Evolutionary conservation across 2,329 filamentous ascomycete genomes (phyloP), one percentile per base, ranked within the genome.

Genomic region (Chaetomiaceae sp.): DNA sequence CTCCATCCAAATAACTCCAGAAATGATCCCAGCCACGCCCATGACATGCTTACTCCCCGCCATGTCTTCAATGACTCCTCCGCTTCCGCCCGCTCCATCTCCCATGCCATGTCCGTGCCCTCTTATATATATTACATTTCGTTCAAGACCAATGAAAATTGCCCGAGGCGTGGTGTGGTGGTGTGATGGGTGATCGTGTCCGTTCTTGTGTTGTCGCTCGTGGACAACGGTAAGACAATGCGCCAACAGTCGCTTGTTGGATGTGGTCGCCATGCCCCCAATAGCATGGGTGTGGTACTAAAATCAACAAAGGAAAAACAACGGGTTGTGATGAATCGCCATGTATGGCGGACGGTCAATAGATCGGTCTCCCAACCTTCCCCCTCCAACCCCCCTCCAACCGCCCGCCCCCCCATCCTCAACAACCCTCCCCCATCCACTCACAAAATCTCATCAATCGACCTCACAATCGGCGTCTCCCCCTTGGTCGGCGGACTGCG

Each of bases 361-460:
- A n/a, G n/a, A n/a, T n/a, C n/a, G n/a, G n/a, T n/a, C n/a, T n/a
- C n/a, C n/a, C n/a, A n/a, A n/a, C n/a, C n/a, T n/a, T n/a, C n/a
- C n/a, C n/a, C n/a, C n/a, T n/a, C n/a, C n/a, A n/a, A n/a, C n/a
- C n/a, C n/a, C n/a, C n/a, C n/a, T n/a, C n/a, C n/a, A n/a, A n/a
- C n/a, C n/a, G n/a, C n/a, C n/a, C n/a, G n/a, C n/a, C n/a, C n/a
- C n/a, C n/a, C n/a, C n/a, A n/a, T n/a, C n/a, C n/a, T n/a, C n/a
- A n/a, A n/a, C n/a, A n/a, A n/a, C n/a, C n/a, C n/a, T n/a, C n/a
- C n/a, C n/a, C n/a, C 15, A 14, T n/a, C 29, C n/a, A 6, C 18
- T 71, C 73, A 89, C 65, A 90, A 70, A 42, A 88, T 71, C 59
- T 89, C 85, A 62, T 87, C 83, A 58, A 91, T 91, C 48, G 83